Evolutionary conservation across 2,329 filamentous ascomycete genomes (phyloP), one percentile per base, ranked within the genome.

Genomic region (Botrytis hyacinthi): DNA sequence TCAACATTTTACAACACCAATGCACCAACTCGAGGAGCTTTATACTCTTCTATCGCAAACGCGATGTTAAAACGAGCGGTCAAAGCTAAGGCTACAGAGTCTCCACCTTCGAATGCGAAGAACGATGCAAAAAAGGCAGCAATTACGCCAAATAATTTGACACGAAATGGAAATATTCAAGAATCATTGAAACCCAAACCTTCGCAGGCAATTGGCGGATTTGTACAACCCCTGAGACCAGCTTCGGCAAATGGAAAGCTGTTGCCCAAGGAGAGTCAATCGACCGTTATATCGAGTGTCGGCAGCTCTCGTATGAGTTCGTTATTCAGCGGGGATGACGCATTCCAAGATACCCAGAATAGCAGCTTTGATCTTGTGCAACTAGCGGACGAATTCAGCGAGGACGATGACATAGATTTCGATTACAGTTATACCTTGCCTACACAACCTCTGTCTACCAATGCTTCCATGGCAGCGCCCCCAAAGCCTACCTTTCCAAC

Each of bases 361-460:
- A 76, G 81, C 8, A 80, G 85, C 74, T 81, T 84, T 51, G 46
- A 75, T 48, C 51, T 71, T 44, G 74, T 92, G 16, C 88, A 87
- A 74, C 92, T 94, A 76, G 92, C 94, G 75, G 91, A 95, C 78
- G 95, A 97, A 80, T 96, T 97, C 77, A 93, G 94, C 78, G 93
- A 95, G 80, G 94, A 97, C 77, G 87, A 91, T 32, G 88, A 94
- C 72, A 85, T 97, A 37, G 92, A 93, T 75, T 82, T 92, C 32
- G 88, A 94, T 75, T 87, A 90, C 70, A 87, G 92, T 26, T 79
- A 77, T 66, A 42, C 29, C 32, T 51, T 69, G 10, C 66, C 66
- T 32, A 32, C 66, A 32, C 35, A 68, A 29, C 74, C 78, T 22
- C 37, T 78, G 26, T 77, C 78, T 70, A 46, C 71, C 16, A 51